Evolutionary conservation across 495 filamentous ascomycete genomes (phyloP), one percentile per base, ranked within the genome.

Genomic region (Glarea lozoyensis): DNA sequence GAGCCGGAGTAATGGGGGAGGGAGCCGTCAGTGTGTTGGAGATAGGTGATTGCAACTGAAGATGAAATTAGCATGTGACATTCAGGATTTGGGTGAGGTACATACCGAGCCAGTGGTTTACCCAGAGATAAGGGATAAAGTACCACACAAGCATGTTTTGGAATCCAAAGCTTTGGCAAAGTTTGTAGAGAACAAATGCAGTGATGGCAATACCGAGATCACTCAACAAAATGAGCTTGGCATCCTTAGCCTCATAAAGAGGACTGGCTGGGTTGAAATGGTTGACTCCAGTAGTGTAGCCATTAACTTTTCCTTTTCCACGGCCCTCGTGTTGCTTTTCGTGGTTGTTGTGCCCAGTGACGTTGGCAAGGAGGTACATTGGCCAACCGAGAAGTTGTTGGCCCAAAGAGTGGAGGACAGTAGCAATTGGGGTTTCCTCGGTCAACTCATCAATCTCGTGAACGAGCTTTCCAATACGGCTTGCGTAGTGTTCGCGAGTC

Each of bases 51-150:
- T 52, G 81, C 80, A 45, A 87, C 82, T 82, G 45, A 29, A 54
- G 43, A 46, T 52, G n/a, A 61, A 39, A 73, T 61, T 64, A 46
- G 50, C 22, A 31, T 20, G 13, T 25, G 0, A 3, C 7, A 39
- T 25, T 33, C 13, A 22, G 16, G 6, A 21, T 4, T 35, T 37
- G 2, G 15, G 38, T 19, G 18, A 38, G 29, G 18, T 37, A 67
- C 79, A 68, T 76, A 83, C 80, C 80, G 41, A 88, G 78, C 83
- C 92, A 98, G 78, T 97, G 90, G 76, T 98, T 94, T 18, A 97
- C 92, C 90, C 90, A 96, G 49, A 97, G 69, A 62, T 96, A 98
- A 9, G 92, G 92, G 43, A 93, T 56, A 57, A 85, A 78, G 63
- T 97, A 98, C 89, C 92, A 97, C 31, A 98, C 81, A 20, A 82